Evolutionary conservation across 2,329 filamentous ascomycete species (phyloP).

Genomic region (Pseudogymnoascus sp.): DNA sequence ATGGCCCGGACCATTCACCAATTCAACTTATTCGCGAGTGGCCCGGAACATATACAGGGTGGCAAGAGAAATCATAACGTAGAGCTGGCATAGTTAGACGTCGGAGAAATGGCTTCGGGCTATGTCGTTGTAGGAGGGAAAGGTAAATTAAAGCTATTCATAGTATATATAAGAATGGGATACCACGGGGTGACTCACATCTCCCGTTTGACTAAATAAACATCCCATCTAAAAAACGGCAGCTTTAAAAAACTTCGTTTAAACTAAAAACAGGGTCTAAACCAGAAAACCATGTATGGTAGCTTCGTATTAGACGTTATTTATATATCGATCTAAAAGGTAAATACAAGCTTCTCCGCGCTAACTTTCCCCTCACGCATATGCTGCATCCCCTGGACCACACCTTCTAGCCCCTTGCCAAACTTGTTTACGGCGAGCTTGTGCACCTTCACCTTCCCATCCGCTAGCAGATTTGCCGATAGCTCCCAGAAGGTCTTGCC

Average conservation of each 20-base stretch:
- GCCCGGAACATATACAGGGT: too few relatives aligned
- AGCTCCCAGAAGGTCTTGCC: conserved; percentile 34
- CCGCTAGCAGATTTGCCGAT: conserved; percentile 28
- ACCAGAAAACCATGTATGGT: neutral
- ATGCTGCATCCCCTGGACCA: conserved; percentile 22
- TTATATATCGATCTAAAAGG: conserved; percentile 23
- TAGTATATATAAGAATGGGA: neutral
- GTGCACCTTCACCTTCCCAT: conserved; percentile 33
- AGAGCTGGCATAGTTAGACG: neutral
- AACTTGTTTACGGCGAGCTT: conserved; percentile 22
- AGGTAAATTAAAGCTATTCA: neutral
- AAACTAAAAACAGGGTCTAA: neutral
- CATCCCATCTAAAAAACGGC: neutral
- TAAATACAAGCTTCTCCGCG: conserved; percentile 40
- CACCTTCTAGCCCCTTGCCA: conserved; percentile 26
- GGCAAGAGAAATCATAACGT: neutral
- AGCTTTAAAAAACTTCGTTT: neutral
- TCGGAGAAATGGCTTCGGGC: neutral
- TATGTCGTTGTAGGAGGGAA: neutral
- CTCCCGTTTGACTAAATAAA: neutral
- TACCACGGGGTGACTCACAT: neutral
- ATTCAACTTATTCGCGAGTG: too few relatives aligned
- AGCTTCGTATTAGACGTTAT: neutral
- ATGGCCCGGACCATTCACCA: too few relatives aligned
- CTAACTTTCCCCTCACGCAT: conserved; percentile 30